A percentile compares a stretch with the other conserved stretches of the same genome.
phyloP scores from a whole-genome alignment of 305 asterid genomes.

The Andrographis paniculata region DNA sequence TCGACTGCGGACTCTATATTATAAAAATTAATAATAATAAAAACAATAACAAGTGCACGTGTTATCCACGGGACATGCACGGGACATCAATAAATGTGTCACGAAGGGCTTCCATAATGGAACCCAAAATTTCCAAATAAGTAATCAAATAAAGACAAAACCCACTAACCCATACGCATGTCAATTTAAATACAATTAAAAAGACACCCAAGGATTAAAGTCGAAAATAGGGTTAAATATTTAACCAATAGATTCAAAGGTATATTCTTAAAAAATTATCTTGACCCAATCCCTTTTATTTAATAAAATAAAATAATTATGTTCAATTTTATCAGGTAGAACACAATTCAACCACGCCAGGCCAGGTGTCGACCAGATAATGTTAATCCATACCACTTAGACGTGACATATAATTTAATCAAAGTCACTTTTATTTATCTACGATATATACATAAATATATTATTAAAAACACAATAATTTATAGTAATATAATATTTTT shows the following conservation, averaged over 20 bases:
- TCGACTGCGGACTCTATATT: no score
- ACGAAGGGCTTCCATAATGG: not conserved
- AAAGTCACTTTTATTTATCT: no score
- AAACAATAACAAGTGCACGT: no score
- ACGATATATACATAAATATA: no score
- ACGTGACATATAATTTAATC: slow-evolving; percentile 12
- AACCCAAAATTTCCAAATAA: not conserved
- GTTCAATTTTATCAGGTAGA: not conserved
- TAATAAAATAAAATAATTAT: no score
- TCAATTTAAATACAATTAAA: not conserved
- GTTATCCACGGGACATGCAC: no score
- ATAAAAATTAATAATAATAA: no score
- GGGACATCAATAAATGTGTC: no score
- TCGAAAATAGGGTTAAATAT: not conserved
- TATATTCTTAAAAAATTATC: not conserved
- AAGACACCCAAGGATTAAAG: not conserved
- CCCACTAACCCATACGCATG: slow-evolving; percentile 16
- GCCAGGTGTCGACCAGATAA: slow-evolving; percentile 29
- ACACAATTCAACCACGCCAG: slow-evolving; percentile 21
- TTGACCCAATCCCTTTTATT: no score
- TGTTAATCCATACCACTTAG: slow-evolving; percentile 11
- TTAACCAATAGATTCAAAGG: slow-evolving; percentile 9
- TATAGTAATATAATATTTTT: no score
- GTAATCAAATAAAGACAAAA: slow-evolving; percentile 14
- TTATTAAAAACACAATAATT: no score